Percentiles rank a stretch among this genome's conserved stretches.
Evolutionary conservation across 1,284 basidiomycete genomes (phyloP).

Genomic region (Gymnopus androsaceus): DNA sequence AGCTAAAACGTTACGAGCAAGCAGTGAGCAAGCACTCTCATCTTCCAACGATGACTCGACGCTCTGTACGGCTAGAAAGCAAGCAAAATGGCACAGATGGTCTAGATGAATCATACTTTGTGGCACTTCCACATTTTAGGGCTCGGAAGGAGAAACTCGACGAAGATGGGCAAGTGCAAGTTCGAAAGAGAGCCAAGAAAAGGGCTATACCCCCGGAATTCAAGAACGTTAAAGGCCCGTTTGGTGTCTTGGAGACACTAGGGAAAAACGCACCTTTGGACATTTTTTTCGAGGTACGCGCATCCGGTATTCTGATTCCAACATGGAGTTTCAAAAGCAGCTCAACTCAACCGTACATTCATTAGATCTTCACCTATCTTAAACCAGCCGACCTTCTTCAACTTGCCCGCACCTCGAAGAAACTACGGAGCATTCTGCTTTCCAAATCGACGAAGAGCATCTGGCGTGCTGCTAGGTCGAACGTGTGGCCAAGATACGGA

Average conservation of each 20-base stretch:
- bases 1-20: no score
- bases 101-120: no score
- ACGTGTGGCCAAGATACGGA: no score
- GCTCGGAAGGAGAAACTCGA: no score
- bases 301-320: neutral
- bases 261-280: conserved; percentile 3
- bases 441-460: conserved; percentile 22
- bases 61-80: no score
- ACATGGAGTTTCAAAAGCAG: neutral
- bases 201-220: no score
- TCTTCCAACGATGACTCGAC: no score
- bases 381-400: conserved; percentile 28
- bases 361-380: conserved; percentile 29
- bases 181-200: no score
- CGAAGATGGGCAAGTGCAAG: no score
- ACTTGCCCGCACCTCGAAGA: conserved; percentile 27
- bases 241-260: neutral
- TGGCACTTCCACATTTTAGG: no score
- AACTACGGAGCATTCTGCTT: conserved; percentile 26
- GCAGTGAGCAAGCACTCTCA: no score
- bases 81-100: no score
- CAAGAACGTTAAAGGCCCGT: neutral
- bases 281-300: conserved; percentile 5
- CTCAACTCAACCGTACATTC: neutral
- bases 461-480: conserved; percentile 27